These are phyloP conservation scores for Geranium incanum DNA, from an alignment of 441 rosid genomes.

Conservation along the genomic window DNA sequence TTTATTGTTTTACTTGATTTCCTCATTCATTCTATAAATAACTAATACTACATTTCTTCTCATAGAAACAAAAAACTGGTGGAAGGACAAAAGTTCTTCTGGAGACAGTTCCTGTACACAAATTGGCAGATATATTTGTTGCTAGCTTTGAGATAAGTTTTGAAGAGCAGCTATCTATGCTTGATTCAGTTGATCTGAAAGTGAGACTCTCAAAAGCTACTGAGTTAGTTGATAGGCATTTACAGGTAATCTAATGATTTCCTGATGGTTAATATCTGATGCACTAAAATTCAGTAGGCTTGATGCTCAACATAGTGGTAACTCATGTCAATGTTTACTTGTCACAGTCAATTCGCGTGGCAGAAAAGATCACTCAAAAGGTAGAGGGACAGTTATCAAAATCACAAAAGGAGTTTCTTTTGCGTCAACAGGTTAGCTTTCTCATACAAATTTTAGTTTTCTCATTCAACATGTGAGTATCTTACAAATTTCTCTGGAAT, in stretches of 20 bases:
- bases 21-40: conserved; percentile 13
- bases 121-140: conserved; percentile 97
- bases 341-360: conserved; percentile 97
- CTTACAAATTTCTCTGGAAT: neutral
- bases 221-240: conserved; percentile 93
- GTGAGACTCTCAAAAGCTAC: conserved; percentile 88
- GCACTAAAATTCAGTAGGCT: conserved; percentile 10
- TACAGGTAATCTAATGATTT: conserved; percentile 55
- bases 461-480: neutral
- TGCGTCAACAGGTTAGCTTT: conserved; percentile 89
- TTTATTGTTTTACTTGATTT: conserved; percentile 1
- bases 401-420: conserved; percentile 97
- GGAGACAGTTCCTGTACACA: conserved; percentile 95
- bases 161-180: conserved; percentile 88
- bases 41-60: conserved; percentile 20
- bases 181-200: conserved; percentile 93
- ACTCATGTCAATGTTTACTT: conserved; percentile 27
- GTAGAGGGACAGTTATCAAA: conserved; percentile 98
- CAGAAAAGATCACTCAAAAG: conserved; percentile 95
- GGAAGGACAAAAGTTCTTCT: conserved; percentile 90
- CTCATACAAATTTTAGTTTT: conserved; percentile 11
- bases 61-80: conserved; percentile 84
- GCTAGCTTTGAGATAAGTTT: conserved; percentile 98
- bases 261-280: conserved; percentile 17
- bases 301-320: conserved; percentile 23